Percentiles rank a stretch among this genome's conserved stretches.
These are phyloP conservation scores for Pseudogymnoascus destructans DNA, from an alignment of 2,329 filamentous ascomycete species.

Conservation along the genomic window DNA sequence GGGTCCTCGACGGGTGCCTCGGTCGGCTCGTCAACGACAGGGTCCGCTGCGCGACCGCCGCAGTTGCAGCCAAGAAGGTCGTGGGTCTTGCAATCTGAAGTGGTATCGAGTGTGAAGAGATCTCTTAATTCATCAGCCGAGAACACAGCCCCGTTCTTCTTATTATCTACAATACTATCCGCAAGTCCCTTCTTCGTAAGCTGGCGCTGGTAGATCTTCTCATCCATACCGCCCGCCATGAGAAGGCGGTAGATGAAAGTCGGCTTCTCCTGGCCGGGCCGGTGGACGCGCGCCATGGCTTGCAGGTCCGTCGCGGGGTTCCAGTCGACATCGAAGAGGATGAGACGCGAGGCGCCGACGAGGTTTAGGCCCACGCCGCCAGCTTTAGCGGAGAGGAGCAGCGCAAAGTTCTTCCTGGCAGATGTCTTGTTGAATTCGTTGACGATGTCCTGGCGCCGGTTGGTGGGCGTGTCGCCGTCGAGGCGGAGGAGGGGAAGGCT, in stretches of 20 bases:
- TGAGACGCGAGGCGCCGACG: conserved; percentile 54
- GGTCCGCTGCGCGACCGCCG: conserved; percentile 36
- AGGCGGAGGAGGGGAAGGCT: conserved; percentile 52
- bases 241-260: conserved; percentile 59
- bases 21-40: conserved; percentile 13
- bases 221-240: conserved; percentile 55
- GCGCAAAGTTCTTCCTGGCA: conserved; percentile 47
- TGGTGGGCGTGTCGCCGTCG: conserved; percentile 51
- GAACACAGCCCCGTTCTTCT: conserved; percentile 46
- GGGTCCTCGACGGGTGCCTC: not conserved
- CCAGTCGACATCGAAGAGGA: conserved; percentile 66
- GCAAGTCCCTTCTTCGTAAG: conserved; percentile 58
- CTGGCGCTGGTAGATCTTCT: conserved; percentile 64
- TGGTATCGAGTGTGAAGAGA: conserved; percentile 51
- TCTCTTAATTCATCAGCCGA: conserved; percentile 52
- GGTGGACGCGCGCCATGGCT: conserved; percentile 62
- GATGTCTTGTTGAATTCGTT: conserved; percentile 54
- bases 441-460: conserved; percentile 53
- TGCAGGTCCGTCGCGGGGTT: conserved; percentile 62
- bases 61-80: conserved; percentile 52
- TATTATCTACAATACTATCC: conserved; percentile 58
- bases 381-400: conserved; percentile 59
- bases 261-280: conserved; percentile 55
- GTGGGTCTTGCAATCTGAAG: conserved; percentile 51
- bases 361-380: conserved; percentile 59